Evolutionary conservation across 1,284 basidiomycete genomes (phyloP).

Genomic region (Ganoderma multipileum): DNA sequence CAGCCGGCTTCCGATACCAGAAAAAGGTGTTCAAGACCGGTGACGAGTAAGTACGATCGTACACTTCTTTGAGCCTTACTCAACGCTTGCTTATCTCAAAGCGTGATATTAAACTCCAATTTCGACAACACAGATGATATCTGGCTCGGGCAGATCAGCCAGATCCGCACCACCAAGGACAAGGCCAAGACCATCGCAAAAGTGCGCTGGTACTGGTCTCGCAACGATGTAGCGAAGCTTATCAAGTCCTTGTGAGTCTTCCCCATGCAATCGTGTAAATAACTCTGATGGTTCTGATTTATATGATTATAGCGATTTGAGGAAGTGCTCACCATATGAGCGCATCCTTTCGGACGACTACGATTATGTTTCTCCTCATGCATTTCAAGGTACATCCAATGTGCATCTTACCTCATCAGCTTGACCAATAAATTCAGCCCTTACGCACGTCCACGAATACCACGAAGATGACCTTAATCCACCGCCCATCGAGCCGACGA

Average conservation of each 20-base stretch:
- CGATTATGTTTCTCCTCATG: conserved; percentile 24
- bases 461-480: conserved; percentile 27
- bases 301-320: conserved; percentile 6
- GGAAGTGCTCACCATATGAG: conserved; percentile 25
- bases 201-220: conserved; percentile 30
- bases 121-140: conserved; percentile 19
- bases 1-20: neutral
- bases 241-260: conserved; percentile 22
- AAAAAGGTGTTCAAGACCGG: conserved; percentile 11
- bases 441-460: conserved; percentile 24
- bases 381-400: conserved; percentile 20
- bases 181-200: conserved; percentile 10
- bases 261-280: neutral
- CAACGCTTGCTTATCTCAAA: neutral
- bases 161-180: conserved; percentile 19
- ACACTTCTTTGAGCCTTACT: neutral
- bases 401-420: neutral
- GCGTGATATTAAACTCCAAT: conserved; percentile 23
- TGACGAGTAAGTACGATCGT: conserved; percentile 18
- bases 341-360: conserved; percentile 29
- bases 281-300: neutral
- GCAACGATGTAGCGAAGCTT: conserved; percentile 16
- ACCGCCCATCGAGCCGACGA: conserved; percentile 15
- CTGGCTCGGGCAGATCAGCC: conserved; percentile 23
- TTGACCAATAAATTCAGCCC: neutral